Conservation (phyloP, 2,329 filamentous ascomycete genomes). For the Diatrype stigma region DNA sequence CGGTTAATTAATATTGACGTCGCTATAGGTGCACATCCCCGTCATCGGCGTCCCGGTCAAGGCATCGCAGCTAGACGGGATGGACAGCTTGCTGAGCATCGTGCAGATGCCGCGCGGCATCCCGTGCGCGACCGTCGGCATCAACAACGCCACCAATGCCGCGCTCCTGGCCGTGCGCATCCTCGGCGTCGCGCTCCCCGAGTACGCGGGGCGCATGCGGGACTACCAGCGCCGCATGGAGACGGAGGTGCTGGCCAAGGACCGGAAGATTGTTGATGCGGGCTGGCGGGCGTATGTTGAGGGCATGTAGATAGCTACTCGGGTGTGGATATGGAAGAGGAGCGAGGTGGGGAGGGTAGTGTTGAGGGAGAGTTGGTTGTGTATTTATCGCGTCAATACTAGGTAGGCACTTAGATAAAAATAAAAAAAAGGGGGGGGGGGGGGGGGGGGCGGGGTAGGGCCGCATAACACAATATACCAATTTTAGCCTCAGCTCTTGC, state of each 20-base stretch:
- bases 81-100: conserved; percentile 68
- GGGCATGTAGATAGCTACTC: conserved; percentile 27
- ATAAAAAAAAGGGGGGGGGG: too few species aligned
- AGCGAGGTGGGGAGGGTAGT: too few species aligned
- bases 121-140: conserved; percentile 71
- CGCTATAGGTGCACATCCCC: conserved; percentile 57
- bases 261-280: conserved; percentile 47
- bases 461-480: too few species aligned
- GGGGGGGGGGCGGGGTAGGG: too few species aligned
- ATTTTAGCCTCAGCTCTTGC: too few species aligned
- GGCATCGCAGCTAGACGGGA: conserved; percentile 66
- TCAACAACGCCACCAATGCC: conserved; percentile 77
- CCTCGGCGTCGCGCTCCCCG: conserved; percentile 53
- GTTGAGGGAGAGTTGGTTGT: too few species aligned
- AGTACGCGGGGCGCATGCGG: conserved; percentile 58
- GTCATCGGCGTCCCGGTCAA: conserved; percentile 77
- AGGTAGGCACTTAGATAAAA: too few species aligned
- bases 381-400: too few species aligned
- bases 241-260: conserved; percentile 58
- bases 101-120: conserved; percentile 74
- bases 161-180: conserved; percentile 68
- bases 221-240: conserved; percentile 58
- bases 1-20: neutral
- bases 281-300: conserved; percentile 52
- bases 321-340: too few species aligned